These are phyloP conservation scores for Hygrocybe punicea DNA, from an alignment of 768 basidiomycete species.

Conservation along the genomic window DNA sequence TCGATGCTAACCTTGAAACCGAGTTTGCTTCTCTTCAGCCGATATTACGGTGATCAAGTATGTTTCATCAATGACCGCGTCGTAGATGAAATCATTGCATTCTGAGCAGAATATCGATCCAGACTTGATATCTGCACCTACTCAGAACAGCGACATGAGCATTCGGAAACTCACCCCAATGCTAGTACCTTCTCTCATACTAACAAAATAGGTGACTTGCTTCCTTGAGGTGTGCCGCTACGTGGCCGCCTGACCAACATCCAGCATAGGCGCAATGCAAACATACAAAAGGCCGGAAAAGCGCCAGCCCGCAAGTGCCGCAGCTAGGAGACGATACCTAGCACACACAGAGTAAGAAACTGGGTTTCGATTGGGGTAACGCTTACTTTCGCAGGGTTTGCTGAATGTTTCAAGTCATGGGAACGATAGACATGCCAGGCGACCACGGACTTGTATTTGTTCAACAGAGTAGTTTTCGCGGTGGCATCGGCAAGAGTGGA, in stretches of 20 bases:
- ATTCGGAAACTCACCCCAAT: background rate
- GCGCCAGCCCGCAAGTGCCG: conserved; percentile 50
- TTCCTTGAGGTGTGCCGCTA: conserved; percentile 53
- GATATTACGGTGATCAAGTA: conserved; percentile 44
- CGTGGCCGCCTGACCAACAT: conserved; percentile 65
- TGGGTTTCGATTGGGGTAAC: background rate
- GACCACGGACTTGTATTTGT: conserved; percentile 53
- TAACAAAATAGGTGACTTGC: conserved; percentile 63
- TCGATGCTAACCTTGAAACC: conserved; percentile 50
- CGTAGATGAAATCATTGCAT: conserved; percentile 75
- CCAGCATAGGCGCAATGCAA: conserved; percentile 67
- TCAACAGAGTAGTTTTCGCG: conserved; percentile 30
- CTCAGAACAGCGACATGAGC: background rate
- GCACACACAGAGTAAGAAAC: background rate
- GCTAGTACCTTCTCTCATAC: conserved; percentile 24
- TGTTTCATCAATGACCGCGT: conserved; percentile 48
- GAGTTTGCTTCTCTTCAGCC: conserved; percentile 59
- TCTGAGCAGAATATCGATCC: conserved; percentile 72
- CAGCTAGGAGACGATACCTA: conserved; percentile 63
- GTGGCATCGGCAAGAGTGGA: conserved; percentile 33
- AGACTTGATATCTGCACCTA: conserved; percentile 71
- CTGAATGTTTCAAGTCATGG: conserved; percentile 45
- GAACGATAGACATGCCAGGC: conserved; percentile 51
- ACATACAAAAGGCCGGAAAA: conserved; percentile 69
- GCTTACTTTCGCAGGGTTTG: conserved; percentile 66